These are phyloP conservation scores for Gastrolobium bilobum DNA, from an alignment of 306 rosid genomes.

Conservation along the genomic window DNA sequence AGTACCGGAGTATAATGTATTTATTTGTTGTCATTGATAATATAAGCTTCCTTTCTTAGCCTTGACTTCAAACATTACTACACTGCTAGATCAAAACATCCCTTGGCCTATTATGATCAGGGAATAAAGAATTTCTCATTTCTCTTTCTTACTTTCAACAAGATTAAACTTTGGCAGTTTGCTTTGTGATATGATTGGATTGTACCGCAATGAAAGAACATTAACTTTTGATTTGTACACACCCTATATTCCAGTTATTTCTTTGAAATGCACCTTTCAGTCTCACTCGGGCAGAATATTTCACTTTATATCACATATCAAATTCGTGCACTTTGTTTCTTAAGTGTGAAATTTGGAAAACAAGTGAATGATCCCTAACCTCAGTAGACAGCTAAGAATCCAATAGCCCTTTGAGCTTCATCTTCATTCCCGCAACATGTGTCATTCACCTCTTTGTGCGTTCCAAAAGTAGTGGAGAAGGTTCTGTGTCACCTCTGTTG, in stretches of 20 bases:
- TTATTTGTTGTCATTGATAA: not conserved
- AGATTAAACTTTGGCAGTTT: slow-evolving; percentile 12
- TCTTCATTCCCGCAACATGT: not conserved
- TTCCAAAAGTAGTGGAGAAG: not conserved
- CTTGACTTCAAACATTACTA: not conserved
- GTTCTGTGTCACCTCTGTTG: slow-evolving; percentile 17
- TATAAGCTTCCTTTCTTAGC: not conserved
- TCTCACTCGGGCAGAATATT: slow-evolving; percentile 6
- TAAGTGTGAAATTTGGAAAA: slow-evolving; percentile 4
- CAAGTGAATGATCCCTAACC: not conserved
- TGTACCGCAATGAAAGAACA: not conserved
- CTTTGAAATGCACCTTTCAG: slow-evolving; percentile 1
- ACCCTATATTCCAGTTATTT: not conserved
- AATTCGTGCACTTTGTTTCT: slow-evolving; percentile 1
- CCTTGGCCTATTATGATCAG: not conserved
- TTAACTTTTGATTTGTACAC: not conserved
- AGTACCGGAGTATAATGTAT: not conserved
- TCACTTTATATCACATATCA: slow-evolving; percentile 37
- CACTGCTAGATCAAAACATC: not conserved
- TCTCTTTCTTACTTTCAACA: slow-evolving; percentile 7
- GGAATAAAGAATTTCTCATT: not conserved
- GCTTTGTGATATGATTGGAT: not conserved
- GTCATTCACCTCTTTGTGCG: not conserved
- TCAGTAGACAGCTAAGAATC: not conserved
- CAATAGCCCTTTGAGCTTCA: not conserved